Evolutionary conservation across 176 grass and related monocot genomes (phyloP), one percentile per base, ranked within the genome.

Genomic region (Alopecurus myosuroides): DNA sequence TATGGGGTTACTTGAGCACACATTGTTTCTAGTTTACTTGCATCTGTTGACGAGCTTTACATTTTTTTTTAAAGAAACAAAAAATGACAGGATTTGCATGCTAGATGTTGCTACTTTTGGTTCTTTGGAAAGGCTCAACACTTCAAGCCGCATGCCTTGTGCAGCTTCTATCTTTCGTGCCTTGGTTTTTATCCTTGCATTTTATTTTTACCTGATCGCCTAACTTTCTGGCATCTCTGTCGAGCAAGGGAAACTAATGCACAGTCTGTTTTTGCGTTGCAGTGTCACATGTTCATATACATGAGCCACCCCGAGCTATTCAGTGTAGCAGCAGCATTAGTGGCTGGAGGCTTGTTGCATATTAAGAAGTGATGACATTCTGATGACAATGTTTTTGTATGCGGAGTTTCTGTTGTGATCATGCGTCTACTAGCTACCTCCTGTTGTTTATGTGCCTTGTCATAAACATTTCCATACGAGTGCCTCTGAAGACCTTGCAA

Each of bases 381-480:
- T n/a, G 46, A n/a, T 60, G 70, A 69, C 68, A 30, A 8, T 15
- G 20, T 37, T 15, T 65, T 34, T 81, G 70, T 74, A 58, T 60
- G 82, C 68, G 26, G 22, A 87, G 56, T 80, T 73, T 34, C 22
- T 45, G 31, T 66, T 23, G 36, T 45, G 9, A 20, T 84, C 2
- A 7, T 63, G 31, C 12, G 2, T 42, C 9, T 18, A 22, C 55
- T n/a, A 39, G 5, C 37, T 39, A 39, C 37, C 40, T 53, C 22
- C 15, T 70, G 29, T 66, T 85, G 82, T 61, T 34, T 44, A 44
- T 44, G 36, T 44, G 36, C 28, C n/a, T 77, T 80, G 79, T 52
- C 68, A 70, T 44, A 40, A 22, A 77, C 72, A 65, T 48, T 75
- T 57, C 62, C 3, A 2, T 51, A 63, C 9, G 50, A 11, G 53